A percentile compares a stretch with the other conserved stretches of the same genome.
Conservation (phyloP, 73 alveolate species). For the Paramecium pentaurelia region DNA sequence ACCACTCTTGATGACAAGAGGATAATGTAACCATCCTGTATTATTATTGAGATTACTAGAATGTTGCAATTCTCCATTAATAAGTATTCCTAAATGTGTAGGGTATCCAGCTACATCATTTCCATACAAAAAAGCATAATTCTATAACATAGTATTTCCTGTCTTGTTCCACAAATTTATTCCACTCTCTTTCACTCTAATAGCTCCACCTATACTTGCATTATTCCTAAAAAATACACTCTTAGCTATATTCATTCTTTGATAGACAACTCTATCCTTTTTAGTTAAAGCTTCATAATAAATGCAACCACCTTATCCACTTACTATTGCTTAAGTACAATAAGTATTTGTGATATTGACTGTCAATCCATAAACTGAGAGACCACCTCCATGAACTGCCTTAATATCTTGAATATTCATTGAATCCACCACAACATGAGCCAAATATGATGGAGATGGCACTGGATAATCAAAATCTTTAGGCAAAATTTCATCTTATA, state of each 20-base stretch:
- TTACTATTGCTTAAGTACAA: neutral
- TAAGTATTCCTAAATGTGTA: neutral
- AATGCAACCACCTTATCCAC: conserved; percentile 25
- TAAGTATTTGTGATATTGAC: neutral
- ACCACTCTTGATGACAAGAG: conserved; percentile 12
- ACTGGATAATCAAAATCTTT: neutral
- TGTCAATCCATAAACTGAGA: conserved; percentile 12
- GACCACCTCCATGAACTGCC: conserved; percentile 42
- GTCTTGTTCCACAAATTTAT: neutral
- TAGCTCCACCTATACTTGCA: conserved; percentile 64
- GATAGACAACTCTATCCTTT: neutral
- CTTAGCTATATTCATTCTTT: neutral
- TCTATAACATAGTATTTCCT: neutral
- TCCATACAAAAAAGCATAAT: conserved; percentile 44
- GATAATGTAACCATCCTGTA: conserved; percentile 43
- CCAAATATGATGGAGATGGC: neutral
- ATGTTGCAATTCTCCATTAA: neutral
- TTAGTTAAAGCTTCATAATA: neutral
- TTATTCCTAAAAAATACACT: conserved; percentile 42
- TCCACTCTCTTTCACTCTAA: conserved; percentile 43
- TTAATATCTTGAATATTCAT: neutral
- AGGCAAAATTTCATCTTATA: neutral
- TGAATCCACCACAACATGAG: neutral
- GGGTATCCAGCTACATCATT: conserved; percentile 53
- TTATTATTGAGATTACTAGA: neutral